Evolutionary conservation across 2,329 filamentous ascomycete species (phyloP).

Genomic region (Fusarium humuli): DNA sequence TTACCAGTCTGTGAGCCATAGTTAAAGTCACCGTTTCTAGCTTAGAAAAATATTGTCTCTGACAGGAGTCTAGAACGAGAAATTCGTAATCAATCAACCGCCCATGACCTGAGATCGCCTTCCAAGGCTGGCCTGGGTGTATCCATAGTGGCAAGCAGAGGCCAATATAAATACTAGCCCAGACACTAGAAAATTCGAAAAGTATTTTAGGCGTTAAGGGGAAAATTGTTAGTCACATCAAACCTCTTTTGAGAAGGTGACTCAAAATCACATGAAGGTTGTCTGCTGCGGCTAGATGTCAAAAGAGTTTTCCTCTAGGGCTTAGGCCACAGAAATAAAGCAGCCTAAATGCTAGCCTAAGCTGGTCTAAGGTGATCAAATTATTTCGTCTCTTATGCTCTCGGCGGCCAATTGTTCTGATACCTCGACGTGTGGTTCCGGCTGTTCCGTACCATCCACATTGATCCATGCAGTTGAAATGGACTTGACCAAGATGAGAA

Average conservation of each 20-base stretch:
- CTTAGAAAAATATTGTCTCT: neutral
- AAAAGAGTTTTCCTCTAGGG: no score
- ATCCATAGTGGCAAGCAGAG: neutral
- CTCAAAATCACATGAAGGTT: neutral
- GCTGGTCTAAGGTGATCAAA: no score
- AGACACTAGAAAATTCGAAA: neutral
- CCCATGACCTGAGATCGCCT: neutral
- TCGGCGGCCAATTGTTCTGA: no score
- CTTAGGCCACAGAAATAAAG: no score
- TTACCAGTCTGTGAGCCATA: neutral
- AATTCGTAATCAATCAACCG: neutral
- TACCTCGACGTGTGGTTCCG: no score
- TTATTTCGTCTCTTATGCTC: no score
- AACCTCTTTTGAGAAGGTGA: neutral
- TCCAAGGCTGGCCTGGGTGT: neutral
- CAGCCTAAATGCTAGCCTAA: no score
- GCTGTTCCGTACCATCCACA: neutral
- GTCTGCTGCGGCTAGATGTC: no score
- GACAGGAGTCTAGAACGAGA: neutral
- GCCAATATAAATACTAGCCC: neutral
- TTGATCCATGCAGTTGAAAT: neutral
- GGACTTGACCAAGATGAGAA: slow-evolving; percentile 8
- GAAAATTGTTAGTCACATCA: neutral
- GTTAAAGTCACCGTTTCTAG: neutral
- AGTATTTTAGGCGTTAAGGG: neutral